Evolutionary conservation across 768 basidiomycete genomes (phyloP), one percentile per base, ranked within the genome.

Genomic region (Leccinum boreale): DNA sequence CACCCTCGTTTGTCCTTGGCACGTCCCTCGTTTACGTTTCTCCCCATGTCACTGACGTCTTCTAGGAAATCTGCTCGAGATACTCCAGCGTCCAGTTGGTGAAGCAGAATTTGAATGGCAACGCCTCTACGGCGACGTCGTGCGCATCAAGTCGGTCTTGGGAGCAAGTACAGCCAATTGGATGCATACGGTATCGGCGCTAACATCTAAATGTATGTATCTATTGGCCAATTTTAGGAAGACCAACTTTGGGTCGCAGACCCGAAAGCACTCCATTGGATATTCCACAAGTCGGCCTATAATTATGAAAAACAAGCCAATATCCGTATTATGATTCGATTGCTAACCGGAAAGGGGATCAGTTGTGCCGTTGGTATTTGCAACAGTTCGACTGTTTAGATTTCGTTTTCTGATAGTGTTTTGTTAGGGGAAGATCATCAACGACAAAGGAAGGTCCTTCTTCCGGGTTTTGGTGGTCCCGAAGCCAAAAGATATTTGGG

Each of bases 391-490:
- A 11, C 8, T 11, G 19, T 44, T 44, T 19, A 19, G 0, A 44
- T 19, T 19, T 44, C 42, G 19, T 10, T 19, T 19, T 19, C 10
- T 44, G 42, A 44, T 44, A 10, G 47, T 19, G 4, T 24, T 42
- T 53, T 39, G 9, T 50, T 50, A 72, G 71, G 76, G 3, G 70
- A 76, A 15, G 77, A 70, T 39, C 84, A 85, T 59, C 80, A 73
- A 63, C 76, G 84, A 49, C 83, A 85, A 52, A 70, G 81, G 57
- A 83, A 75, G 62, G 74, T 82, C 19, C 78, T 84, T 75, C 73
- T 81, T 50, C 83, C 82, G 3, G 84, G 80, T 2, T 84, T 85
- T 57, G 81, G 83, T 33, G 29, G 62, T 6, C 77, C 78, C 0
- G 79, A 83, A 59, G 75, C 78, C 31, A 82, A 76, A 55, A 74